Evolutionary conservation across 129 eudicot species (phyloP).

Genomic region (Solidago caesia): DNA sequence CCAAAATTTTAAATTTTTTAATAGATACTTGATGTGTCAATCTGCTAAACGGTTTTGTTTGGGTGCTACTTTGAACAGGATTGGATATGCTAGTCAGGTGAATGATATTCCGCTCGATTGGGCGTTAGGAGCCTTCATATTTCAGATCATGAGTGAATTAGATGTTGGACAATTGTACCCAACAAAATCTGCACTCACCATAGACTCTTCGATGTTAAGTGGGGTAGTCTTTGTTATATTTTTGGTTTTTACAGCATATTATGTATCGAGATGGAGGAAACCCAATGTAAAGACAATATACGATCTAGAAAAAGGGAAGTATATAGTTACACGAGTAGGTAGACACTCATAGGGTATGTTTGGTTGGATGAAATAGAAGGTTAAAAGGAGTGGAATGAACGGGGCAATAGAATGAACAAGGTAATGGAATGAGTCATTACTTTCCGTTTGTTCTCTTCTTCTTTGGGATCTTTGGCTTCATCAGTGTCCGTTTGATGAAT

Average conservation of each 20-base stretch:
- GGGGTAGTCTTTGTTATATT: slow-evolving; percentile 40
- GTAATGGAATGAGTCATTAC: neutral
- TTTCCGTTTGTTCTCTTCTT: neutral
- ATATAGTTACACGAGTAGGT: slow-evolving; percentile 75
- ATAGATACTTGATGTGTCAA: neutral
- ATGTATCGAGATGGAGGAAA: slow-evolving; percentile 62
- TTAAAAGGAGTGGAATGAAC: neutral
- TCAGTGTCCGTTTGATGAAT: slow-evolving; percentile 18
- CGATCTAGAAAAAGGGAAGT: slow-evolving; percentile 91
- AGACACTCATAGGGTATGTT: slow-evolving; percentile 49
- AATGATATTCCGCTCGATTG: slow-evolving; percentile 82
- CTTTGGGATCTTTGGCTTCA: slow-evolving; percentile 5
- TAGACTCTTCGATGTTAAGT: slow-evolving; percentile 33
- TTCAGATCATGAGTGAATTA: slow-evolving; percentile 44
- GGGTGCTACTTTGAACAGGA: slow-evolving; percentile 46
- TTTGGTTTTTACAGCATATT: slow-evolving; percentile 44
- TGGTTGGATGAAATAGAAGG: slow-evolving; percentile 3
- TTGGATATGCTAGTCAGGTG: slow-evolving; percentile 74
- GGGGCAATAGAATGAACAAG: neutral
- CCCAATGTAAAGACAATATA: slow-evolving; percentile 83
- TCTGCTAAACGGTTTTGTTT: neutral
- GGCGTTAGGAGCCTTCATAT: slow-evolving; percentile 95
- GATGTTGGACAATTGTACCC: slow-evolving; percentile 37
- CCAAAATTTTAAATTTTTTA: neutral
- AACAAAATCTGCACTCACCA: slow-evolving; percentile 26